These are phyloP conservation scores for Eutrema yunnanense DNA, from an alignment of 345 rosid species.

Conservation along the genomic window DNA sequence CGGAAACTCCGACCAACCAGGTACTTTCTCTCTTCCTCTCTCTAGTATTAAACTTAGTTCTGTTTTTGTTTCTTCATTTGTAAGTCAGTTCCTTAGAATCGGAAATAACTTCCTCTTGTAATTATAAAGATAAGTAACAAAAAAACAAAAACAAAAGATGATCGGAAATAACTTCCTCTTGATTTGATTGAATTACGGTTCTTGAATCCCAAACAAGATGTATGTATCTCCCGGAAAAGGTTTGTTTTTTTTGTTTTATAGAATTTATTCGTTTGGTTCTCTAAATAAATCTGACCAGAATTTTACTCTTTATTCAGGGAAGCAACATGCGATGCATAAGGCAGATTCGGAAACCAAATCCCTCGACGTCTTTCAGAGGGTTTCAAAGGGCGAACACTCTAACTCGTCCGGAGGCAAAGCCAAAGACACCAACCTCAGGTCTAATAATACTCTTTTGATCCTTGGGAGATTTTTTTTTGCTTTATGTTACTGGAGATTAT, in stretches of 20 bases:
- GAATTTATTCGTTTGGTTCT: too few relatives aligned
- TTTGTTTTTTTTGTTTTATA: too few relatives aligned
- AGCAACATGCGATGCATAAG: conserved; percentile 2
- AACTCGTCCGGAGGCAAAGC: conserved; percentile 2
- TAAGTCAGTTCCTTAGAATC: not conserved
- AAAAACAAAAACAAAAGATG: too few relatives aligned
- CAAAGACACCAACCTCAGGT: conserved; percentile 16
- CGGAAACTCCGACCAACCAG: not conserved
- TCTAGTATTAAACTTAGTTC: not conserved
- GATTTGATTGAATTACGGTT: not conserved
- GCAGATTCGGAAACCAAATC: not conserved
- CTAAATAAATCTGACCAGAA: not conserved
- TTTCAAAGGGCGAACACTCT: not conserved
- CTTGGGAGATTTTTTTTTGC: too few relatives aligned
- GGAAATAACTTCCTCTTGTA: not conserved
- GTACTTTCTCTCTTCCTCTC: conserved; percentile 11
- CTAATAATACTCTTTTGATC: not conserved
- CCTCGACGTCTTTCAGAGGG: not conserved
- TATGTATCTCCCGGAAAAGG: not conserved
- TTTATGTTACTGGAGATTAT: not conserved
- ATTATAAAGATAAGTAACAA: not conserved
- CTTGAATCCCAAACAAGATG: not conserved
- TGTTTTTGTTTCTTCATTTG: not conserved
- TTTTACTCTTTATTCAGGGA: conserved; percentile 2
- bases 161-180: not conserved